A percentile compares a stretch with the other conserved stretches of the same genome.
Evolutionary conservation across 176 grass and related monocot species (phyloP).

Genomic region (Lolium multiflorum): DNA sequence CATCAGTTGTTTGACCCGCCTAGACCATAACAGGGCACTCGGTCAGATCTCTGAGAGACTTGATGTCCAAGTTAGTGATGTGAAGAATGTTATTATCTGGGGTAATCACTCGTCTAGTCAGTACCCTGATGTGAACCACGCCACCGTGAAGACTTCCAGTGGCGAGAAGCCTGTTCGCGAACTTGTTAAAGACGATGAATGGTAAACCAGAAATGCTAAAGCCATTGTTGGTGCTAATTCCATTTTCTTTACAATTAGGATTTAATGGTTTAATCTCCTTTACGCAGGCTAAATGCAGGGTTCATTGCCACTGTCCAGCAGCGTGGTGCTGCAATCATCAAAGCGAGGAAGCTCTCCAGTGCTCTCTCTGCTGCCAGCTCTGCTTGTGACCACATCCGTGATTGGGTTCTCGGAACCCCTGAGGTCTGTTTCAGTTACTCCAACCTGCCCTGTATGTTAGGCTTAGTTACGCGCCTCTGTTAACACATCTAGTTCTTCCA

Average conservation of each 20-base stretch:
- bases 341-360: slow-evolving; percentile 94
- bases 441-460: background rate
- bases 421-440: slow-evolving; percentile 59
- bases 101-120: slow-evolving; percentile 94
- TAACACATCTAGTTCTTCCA: background rate
- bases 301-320: slow-evolving; percentile 92
- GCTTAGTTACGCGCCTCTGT: background rate
- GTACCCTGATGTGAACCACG: slow-evolving; percentile 93
- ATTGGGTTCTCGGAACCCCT: slow-evolving; percentile 94
- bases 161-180: slow-evolving; percentile 79
- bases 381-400: slow-evolving; percentile 95
- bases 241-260: slow-evolving; percentile 22
- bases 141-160: slow-evolving; percentile 68
- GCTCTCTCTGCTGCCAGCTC: slow-evolving; percentile 96
- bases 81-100: slow-evolving; percentile 97
- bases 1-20: slow-evolving; percentile 91
- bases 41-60: slow-evolving; percentile 88
- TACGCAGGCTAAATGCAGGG: slow-evolving; percentile 69
- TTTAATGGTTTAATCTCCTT: slow-evolving; percentile 13
- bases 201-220: slow-evolving; percentile 56
- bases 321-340: slow-evolving; percentile 96
- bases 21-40: slow-evolving; percentile 96
- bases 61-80: slow-evolving; percentile 81
- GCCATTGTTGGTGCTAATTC: background rate
- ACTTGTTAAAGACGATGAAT: slow-evolving; percentile 81